Conservation (phyloP, 768 basidiomycete species). For the Boletus fagicola region DNA sequence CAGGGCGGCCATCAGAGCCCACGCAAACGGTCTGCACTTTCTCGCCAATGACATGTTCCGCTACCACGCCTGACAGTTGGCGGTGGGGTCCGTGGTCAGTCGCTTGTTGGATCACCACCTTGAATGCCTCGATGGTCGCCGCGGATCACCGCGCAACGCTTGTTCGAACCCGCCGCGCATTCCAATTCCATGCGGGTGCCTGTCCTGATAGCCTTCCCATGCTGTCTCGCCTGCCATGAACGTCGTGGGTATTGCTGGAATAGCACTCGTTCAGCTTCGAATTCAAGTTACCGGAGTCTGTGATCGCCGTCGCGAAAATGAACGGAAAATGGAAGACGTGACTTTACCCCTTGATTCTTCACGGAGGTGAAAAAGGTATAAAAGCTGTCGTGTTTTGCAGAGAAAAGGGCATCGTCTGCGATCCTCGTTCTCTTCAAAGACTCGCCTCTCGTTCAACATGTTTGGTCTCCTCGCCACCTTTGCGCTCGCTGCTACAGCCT, state of each 20-base stretch:
- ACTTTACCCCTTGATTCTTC: background rate
- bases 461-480: conserved; percentile 17
- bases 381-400: conserved; percentile 5
- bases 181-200: background rate
- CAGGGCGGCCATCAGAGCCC: background rate
- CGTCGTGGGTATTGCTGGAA: background rate
- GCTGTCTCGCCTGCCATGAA: background rate
- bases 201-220: background rate
- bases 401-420: background rate
- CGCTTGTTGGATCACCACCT: background rate
- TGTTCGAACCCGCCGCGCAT: background rate
- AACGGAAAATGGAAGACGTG: background rate
- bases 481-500: conserved; percentile 13
- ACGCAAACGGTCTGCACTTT: background rate
- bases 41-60: background rate
- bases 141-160: too few relatives aligned
- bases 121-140: background rate
- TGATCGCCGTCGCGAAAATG: background rate
- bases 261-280: background rate
- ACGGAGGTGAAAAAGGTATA: conserved; percentile 13
- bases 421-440: background rate
- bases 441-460: conserved; percentile 12
- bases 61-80: background rate
- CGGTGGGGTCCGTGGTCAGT: background rate
- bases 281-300: background rate